phyloP scores from a whole-genome alignment of 352 stramenopile species.

The Phytophthora meadii region DNA sequence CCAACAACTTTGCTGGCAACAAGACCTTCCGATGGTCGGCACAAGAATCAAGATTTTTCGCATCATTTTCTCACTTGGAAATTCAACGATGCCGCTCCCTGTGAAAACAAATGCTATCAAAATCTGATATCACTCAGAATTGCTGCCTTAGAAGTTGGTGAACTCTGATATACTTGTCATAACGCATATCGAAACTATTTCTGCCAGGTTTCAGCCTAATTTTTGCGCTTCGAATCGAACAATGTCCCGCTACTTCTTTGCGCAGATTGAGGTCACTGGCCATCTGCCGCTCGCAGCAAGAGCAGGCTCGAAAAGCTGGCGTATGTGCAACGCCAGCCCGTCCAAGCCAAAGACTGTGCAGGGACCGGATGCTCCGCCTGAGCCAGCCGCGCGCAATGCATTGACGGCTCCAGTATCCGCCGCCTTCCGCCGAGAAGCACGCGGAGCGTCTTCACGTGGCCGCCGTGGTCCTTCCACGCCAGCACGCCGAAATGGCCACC shows the following conservation, averaged over 20 bases:
- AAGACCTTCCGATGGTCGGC: slow-evolving; percentile 21
- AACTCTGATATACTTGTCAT: slow-evolving; percentile 4
- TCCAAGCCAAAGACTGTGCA: slow-evolving; percentile 11
- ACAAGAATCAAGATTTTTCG: slow-evolving; percentile 25
- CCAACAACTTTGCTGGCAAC: background rate
- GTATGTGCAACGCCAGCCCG: slow-evolving; percentile 19
- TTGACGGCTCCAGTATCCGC: background rate
- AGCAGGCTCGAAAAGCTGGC: slow-evolving; percentile 11
- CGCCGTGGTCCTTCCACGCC: background rate
- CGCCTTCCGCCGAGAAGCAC: no score
- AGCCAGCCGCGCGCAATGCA: slow-evolving; percentile 12
- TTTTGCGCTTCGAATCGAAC: slow-evolving; percentile 31
- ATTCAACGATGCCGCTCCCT: background rate
- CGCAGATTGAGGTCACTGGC: slow-evolving; percentile 25
- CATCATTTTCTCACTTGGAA: slow-evolving; percentile 21
- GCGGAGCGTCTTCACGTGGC: background rate
- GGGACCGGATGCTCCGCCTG: background rate
- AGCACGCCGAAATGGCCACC: slow-evolving; percentile 21
- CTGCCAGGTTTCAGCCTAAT: slow-evolving; percentile 4
- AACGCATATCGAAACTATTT: slow-evolving; percentile 5
- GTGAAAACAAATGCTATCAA: slow-evolving; percentile 7
- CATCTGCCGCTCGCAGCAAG: slow-evolving; percentile 1
- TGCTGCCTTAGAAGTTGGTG: no score
- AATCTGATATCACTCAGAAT: background rate
- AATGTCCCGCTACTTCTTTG: slow-evolving; percentile 23